Base-by-base conservation (phyloP, 2,329 filamentous ascomycete genomes). In the Microsporum canis region DNA sequence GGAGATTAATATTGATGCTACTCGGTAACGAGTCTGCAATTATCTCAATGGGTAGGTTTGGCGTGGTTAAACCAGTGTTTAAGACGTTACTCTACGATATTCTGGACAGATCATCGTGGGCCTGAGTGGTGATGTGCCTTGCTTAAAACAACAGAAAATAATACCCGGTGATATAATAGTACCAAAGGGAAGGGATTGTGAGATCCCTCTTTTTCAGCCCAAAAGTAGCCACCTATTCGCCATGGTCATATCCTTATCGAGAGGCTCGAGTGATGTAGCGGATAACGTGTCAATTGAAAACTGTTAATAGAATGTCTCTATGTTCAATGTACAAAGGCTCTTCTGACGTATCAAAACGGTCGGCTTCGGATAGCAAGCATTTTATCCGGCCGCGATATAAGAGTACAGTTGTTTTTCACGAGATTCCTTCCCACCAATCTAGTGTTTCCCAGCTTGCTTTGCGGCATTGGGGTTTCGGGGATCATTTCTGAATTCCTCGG, bases 401-500 rank as follows among this genome's bases (percentile, higher is more conserved):
- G 17, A 57, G 55, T 43, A 43, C 55, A 57, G 39, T 57, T 57
- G 55, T 57, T 43, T 43, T 41, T 41, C 51, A 55, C 36, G 33
- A n/a, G 31, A 17, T 33, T 41, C 27, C 31, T 43, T 43, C 17
- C 17, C 55, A 34, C 36, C 23, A 29, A 65, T 68, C 69, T 73
- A 75, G 68, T 75, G 73, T 60, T 68, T 65, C 59, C 67, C 61
- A 34, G 60, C 63, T 51, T 65, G 61, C 69, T 74, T 64, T 63
- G 57, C 57, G 67, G 69, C 69, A 67, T 77, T 75, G 63, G 76
- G 76, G 70, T 96, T 96, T 77, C 91, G 86, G 68, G 91, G 90
- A 79, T 97, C 92, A 82, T 96, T 95, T 86, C 91, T 95, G 85
- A 84, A 96, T 81, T 97, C 90, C 70, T 88, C 89, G 80, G 85